A percentile compares a stretch with the other conserved stretches of the same genome.
These are phyloP conservation scores for Mitragyna speciosa DNA, from an alignment of 257 asterid genomes.

Conservation along the genomic window DNA sequence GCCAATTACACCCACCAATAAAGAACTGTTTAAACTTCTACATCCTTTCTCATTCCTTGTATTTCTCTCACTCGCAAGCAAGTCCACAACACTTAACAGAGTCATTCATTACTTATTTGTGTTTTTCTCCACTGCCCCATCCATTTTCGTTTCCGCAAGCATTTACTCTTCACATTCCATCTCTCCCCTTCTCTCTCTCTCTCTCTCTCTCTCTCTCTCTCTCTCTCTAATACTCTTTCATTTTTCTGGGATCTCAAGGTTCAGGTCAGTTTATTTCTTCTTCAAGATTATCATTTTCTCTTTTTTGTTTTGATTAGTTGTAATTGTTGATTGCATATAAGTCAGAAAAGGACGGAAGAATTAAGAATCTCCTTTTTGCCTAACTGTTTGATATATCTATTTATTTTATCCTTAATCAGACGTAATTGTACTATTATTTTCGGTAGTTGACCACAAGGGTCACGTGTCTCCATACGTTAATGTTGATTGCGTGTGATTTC, in stretches of 20 bases:
- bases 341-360: slow-evolving; percentile 25
- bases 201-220: not conserved
- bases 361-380: not conserved
- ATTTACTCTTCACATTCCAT: slow-evolving; percentile 12
- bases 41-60: slow-evolving; percentile 19
- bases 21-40: not conserved
- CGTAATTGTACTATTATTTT: not conserved
- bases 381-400: not conserved
- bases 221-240: too few species aligned
- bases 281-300: not conserved
- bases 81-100: slow-evolving; percentile 14
- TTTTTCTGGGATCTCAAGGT: not conserved
- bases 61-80: slow-evolving; percentile 21
- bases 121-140: slow-evolving; percentile 27
- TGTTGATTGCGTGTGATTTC: not conserved
- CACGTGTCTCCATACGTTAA: not conserved
- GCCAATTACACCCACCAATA: slow-evolving; percentile 6
- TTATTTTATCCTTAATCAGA: not conserved
- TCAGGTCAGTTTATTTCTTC: slow-evolving; percentile 19
- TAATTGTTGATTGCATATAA: not conserved
- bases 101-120: slow-evolving; percentile 32
- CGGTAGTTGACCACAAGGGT: slow-evolving; percentile 22
- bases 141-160: slow-evolving; percentile 54
- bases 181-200: slow-evolving; percentile 20
- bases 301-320: not conserved